Evolutionary conservation across 1,284 basidiomycete genomes (phyloP).

Genomic region (Neolentinus lepideus): DNA sequence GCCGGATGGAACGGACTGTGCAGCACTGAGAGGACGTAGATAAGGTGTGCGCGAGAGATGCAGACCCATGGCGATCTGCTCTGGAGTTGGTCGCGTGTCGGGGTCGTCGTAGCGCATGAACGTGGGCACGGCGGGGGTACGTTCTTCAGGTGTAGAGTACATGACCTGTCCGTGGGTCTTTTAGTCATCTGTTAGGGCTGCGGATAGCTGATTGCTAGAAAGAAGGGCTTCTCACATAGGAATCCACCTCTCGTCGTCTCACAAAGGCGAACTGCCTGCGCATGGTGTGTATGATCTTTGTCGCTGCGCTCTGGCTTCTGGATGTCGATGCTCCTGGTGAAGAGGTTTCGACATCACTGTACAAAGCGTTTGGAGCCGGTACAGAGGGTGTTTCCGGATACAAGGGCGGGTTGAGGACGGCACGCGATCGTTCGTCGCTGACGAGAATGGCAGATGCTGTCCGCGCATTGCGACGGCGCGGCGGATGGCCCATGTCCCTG

Average conservation of each 20-base stretch:
- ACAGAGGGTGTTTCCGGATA: background rate
- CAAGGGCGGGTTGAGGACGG: background rate
- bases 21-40: conserved; percentile 29
- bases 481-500: background rate
- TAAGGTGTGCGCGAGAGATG: conserved; percentile 69
- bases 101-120: conserved; percentile 33
- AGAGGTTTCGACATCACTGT: background rate
- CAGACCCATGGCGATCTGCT: conserved; percentile 71
- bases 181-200: conserved; percentile 1
- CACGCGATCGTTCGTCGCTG: background rate
- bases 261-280: conserved; percentile 27
- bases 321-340: background rate
- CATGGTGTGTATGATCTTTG: conserved; percentile 37
- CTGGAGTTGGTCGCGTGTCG: conserved; percentile 50
- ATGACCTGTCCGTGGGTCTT: conserved; percentile 24
- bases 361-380: background rate
- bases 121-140: conserved; percentile 18
- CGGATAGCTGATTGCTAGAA: conserved; percentile 1
- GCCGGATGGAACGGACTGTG: conserved; percentile 10
- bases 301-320: conserved; percentile 16
- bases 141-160: conserved; percentile 49
- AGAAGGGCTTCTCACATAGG: conserved; percentile 16
- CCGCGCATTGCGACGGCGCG: background rate
- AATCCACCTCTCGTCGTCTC: conserved; percentile 26
- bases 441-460: background rate